phyloP scores from a whole-genome alignment of 176 grass and related monocot species.

The Cenchrus purpureus region DNA sequence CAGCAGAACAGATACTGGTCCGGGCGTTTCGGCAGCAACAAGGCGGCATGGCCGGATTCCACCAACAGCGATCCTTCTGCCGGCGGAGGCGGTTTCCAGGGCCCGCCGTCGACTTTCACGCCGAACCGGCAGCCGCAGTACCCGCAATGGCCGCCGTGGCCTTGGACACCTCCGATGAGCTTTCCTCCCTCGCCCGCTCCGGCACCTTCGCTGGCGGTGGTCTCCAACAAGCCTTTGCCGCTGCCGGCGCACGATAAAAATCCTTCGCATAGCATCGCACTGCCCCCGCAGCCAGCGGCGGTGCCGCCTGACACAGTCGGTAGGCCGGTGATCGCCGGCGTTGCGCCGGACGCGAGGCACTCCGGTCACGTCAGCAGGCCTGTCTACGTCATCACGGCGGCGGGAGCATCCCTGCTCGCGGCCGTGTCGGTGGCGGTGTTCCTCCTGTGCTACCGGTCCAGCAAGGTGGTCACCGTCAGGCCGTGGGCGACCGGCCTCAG shows the following conservation, averaged over 20 bases:
- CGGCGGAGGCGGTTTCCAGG: too few species aligned
- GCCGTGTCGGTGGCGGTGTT: slow-evolving; percentile 37
- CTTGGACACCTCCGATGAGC: slow-evolving; percentile 11
- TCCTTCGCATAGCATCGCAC: neutral
- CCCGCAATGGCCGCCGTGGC: slow-evolving; percentile 38
- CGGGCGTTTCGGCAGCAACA: slow-evolving; percentile 2
- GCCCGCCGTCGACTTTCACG: too few species aligned
- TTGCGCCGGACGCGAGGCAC: slow-evolving; percentile 7
- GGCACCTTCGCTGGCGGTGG: slow-evolving; percentile 12
- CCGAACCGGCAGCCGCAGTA: neutral
- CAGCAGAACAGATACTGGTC: slow-evolving; percentile 31
- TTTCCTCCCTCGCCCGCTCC: slow-evolving; percentile 17
- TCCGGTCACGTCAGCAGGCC: neutral
- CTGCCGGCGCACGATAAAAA: neutral
- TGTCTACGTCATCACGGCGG: slow-evolving; percentile 44
- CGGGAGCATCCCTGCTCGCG: slow-evolving; percentile 47
- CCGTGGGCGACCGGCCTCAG: slow-evolving; percentile 69
- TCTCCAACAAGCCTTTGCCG: neutral
- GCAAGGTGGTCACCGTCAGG: slow-evolving; percentile 66
- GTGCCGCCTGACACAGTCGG: neutral
- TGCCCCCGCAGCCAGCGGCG: neutral
- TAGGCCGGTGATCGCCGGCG: neutral
- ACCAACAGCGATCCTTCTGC: neutral
- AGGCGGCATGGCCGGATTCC: slow-evolving; percentile 20
- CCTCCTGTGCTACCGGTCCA: slow-evolving; percentile 48